A percentile compares a stretch with the other conserved stretches of the same genome.
Conservation (phyloP, 2,329 filamentous ascomycete genomes). For the Biscogniauxia sp. region DNA sequence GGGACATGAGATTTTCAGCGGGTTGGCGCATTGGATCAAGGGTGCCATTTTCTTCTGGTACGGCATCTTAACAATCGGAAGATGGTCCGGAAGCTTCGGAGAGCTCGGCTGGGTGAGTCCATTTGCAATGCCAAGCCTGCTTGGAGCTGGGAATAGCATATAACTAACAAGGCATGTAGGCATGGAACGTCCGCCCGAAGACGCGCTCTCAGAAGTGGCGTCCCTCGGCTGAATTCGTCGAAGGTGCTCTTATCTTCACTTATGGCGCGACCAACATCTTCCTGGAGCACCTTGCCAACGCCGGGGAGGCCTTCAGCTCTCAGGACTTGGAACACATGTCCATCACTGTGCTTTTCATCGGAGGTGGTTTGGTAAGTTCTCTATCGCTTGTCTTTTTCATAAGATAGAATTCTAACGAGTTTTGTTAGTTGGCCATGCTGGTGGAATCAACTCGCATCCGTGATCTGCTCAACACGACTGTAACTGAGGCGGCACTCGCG, state of each 20-base stretch:
- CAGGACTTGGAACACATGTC: slow-evolving; percentile 89
- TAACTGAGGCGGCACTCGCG: slow-evolving; percentile 36
- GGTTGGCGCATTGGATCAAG: slow-evolving; percentile 91
- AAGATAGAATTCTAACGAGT: slow-evolving; percentile 3
- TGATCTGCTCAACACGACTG: slow-evolving; percentile 59
- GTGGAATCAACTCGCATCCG: slow-evolving; percentile 73
- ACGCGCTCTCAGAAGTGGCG: slow-evolving; percentile 58
- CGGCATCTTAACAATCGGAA: slow-evolving; percentile 79
- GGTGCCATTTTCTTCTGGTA: slow-evolving; percentile 95
- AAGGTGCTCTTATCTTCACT: slow-evolving; percentile 85
- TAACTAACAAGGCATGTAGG: slow-evolving; percentile 39
- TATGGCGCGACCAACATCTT: slow-evolving; percentile 92
- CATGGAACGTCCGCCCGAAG: slow-evolving; percentile 82
- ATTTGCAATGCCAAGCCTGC: background rate
- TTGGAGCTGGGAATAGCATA: background rate
- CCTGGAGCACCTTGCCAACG: slow-evolving; percentile 78
- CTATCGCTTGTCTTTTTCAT: background rate
- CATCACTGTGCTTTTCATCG: slow-evolving; percentile 91
- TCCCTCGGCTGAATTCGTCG: slow-evolving; percentile 82
- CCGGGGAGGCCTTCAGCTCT: slow-evolving; percentile 69
- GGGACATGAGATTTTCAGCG: slow-evolving; percentile 69
- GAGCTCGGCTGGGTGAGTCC: slow-evolving; percentile 75
- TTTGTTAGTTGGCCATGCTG: slow-evolving; percentile 57
- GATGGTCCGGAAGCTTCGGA: slow-evolving; percentile 87
- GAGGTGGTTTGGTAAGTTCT: slow-evolving; percentile 73